Conservation (phyloP, 176 grass and related monocot species). For the Chrysopogon serrulatus region DNA sequence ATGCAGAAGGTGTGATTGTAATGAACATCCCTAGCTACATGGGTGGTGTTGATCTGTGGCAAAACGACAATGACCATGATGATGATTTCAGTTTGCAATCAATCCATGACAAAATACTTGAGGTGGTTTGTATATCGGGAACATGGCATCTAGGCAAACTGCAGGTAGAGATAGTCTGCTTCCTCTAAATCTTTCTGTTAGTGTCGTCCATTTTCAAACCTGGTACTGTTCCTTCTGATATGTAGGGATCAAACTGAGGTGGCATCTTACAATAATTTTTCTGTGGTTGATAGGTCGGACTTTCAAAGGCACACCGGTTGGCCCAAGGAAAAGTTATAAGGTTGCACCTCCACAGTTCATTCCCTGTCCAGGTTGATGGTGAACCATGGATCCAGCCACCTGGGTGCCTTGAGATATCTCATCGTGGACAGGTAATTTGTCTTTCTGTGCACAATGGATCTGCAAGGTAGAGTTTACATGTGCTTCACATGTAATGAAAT, state of each 20-base stretch:
- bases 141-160: conserved; percentile 97
- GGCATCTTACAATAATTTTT: background rate
- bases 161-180: conserved; percentile 51
- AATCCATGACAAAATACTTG: conserved; percentile 87
- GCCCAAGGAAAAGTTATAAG: conserved; percentile 87
- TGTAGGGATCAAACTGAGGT: background rate
- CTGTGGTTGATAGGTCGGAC: conserved; percentile 64
- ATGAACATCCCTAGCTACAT: conserved; percentile 96
- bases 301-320: conserved; percentile 76
- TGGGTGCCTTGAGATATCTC: conserved; percentile 85
- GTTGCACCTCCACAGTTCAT: conserved; percentile 76
- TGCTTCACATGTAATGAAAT: background rate
- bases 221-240: background rate
- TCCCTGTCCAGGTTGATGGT: conserved; percentile 97
- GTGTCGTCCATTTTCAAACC: background rate
- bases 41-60: conserved; percentile 96
- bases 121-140: conserved; percentile 93
- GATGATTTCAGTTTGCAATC: conserved; percentile 70
- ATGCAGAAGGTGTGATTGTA: conserved; percentile 92
- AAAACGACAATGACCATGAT: conserved; percentile 67
- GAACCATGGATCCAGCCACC: conserved; percentile 95
- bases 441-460: background rate
- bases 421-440: conserved; percentile 69
- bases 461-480: background rate
- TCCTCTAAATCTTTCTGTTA: background rate